Base-by-base conservation (phyloP, 148 eudicot genomes). In the Cornus controversa region DNA sequence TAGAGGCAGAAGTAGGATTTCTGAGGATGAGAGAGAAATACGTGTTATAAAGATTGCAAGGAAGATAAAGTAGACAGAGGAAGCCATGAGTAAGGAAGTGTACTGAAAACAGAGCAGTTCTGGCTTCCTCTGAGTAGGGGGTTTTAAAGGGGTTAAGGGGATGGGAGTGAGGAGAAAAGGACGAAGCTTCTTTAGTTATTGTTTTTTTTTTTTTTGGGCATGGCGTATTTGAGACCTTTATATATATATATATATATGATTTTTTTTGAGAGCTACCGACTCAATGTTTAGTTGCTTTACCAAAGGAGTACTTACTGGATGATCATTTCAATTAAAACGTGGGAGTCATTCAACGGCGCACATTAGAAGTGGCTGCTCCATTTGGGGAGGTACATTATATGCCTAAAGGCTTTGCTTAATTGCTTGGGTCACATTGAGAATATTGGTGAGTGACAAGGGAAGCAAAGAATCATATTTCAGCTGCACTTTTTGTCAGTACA, bases 1-100 rank as follows among this genome's bases (percentile, higher is more conserved):
- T 7, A 95, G 66, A 0, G 94, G 90, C 0, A 93, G 81, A 4
- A 83, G 27, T 0, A 93, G 77, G 16, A 77, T 69, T 62, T 85
- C 64, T 1, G 84, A 18, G 26, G 78, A 11, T 0, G 77, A 50
- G 31, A 62, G 10, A 37, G 71, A 69, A 14, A 77, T 0, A 0
- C 13, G n/a, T 27, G 71, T 4, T 2, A 75, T 0, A 37, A 82
- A n/a, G 42, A 75, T 3, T n/a, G 73, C 2, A 78, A 76, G 23
- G 71, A 74, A 20, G 76, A 78, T 6, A 66, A 50, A 36, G 72
- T 80, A 73, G 84, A 74, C 62, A 73, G 82, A 67, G 78, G 83
- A 60, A 60, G 84, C 81, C 86, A 85, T 83, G 62, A 80, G 3
- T 29, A 50, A 1, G 57, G 57, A 15, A 50, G 57, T 50, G 66